Conservation (phyloP, 345 rosid genomes). For the Populus ilicifolia region DNA sequence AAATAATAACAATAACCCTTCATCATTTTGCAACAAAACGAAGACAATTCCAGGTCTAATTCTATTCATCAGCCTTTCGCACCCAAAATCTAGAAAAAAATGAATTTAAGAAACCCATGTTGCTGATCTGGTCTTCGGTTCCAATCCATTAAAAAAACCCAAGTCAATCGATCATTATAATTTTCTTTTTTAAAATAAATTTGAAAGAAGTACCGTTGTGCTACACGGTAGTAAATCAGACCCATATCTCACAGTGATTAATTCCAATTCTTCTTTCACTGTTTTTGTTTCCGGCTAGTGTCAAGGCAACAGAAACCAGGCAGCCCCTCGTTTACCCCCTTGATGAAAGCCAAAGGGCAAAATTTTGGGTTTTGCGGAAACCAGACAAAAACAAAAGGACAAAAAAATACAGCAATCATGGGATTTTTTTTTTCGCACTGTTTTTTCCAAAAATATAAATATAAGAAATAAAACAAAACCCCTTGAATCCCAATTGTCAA, state of each 20-base stretch:
- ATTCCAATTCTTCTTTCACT: neutral
- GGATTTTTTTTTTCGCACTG: neutral
- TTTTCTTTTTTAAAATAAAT: too few relatives aligned
- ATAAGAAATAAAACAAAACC: neutral
- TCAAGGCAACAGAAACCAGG: neutral
- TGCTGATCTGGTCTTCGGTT: neutral
- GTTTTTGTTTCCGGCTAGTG: constrained; percentile 1
- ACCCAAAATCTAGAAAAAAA: neutral
- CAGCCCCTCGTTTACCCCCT: neutral
- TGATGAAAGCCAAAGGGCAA: neutral
- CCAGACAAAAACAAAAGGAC: neutral
- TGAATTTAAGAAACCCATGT: neutral
- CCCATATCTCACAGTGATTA: neutral
- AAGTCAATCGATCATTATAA: neutral
- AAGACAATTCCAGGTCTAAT: neutral
- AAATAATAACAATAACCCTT: neutral
- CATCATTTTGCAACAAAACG: neutral
- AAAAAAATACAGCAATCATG: constrained; percentile 3
- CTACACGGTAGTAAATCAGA: neutral
- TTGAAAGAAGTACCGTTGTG: neutral
- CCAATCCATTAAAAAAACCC: neutral
- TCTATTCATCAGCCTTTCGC: neutral
- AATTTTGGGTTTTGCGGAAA: neutral
- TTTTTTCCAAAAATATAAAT: neutral
- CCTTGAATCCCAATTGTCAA: neutral